A percentile compares a stretch with the other conserved stretches of the same genome.
These are phyloP conservation scores for Sordariomycetes sp. DNA, from an alignment of 2,329 filamentous ascomycete species.

Conservation along the genomic window DNA sequence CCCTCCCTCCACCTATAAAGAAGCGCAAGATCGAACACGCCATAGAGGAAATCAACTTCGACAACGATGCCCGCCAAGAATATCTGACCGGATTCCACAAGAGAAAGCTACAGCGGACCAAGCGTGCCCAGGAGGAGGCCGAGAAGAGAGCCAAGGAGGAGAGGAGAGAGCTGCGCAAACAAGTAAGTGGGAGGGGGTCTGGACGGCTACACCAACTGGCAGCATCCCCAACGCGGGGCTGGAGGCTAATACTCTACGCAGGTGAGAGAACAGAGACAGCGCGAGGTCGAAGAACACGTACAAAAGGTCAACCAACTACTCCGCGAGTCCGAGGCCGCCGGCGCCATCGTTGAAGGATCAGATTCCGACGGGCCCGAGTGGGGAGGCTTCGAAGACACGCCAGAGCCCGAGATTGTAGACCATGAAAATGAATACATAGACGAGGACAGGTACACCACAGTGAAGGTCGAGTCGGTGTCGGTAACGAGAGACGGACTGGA, in stretches of 20 bases:
- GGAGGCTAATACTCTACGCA: conserved; percentile 24
- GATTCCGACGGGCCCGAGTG: conserved; percentile 42
- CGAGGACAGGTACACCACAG: conserved; percentile 90
- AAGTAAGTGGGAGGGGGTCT: conserved; percentile 41
- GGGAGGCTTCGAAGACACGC: conserved; percentile 51
- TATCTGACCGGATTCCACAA: conserved; percentile 96
- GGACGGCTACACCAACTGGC: not conserved
- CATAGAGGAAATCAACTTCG: conserved; percentile 78
- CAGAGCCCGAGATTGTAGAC: conserved; percentile 46
- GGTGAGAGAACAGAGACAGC: conserved; percentile 74
- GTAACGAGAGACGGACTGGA: conserved; percentile 64
- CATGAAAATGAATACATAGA: conserved; percentile 92
- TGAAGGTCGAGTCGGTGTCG: conserved; percentile 83
- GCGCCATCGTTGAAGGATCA: conserved; percentile 25
- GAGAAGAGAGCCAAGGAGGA: conserved; percentile 69
- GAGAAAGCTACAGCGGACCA: conserved; percentile 76
- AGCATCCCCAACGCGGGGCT: conserved; percentile 4
- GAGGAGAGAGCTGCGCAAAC: conserved; percentile 60
- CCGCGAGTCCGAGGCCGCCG: conserved; percentile 44
- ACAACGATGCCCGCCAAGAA: conserved; percentile 67
- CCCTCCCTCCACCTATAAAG: conserved; percentile 51
- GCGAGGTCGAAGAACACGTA: conserved; percentile 74
- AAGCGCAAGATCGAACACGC: conserved; percentile 50
- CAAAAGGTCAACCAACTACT: conserved; percentile 63
- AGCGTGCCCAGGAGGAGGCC: conserved; percentile 74